Evolutionary conservation across 106 monocot species (phyloP).

Genomic region (Chionographis japonica): DNA sequence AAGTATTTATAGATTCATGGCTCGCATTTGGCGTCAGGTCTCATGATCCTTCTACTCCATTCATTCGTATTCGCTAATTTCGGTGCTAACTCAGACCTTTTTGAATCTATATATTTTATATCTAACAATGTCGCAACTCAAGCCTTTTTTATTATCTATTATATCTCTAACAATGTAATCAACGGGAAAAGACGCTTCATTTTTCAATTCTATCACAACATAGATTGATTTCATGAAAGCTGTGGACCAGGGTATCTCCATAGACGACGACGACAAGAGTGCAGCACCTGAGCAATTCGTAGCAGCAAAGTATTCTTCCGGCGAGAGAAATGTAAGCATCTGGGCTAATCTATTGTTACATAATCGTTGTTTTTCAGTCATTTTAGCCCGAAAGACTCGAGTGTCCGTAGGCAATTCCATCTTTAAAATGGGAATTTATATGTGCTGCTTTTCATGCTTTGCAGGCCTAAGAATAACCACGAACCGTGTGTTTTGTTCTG

Average conservation of each 20-base stretch:
- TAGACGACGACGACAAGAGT: conserved; percentile 36
- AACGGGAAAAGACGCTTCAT: too few relatives aligned
- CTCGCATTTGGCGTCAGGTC: too few relatives aligned
- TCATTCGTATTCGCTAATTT: too few relatives aligned
- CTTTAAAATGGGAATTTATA: conserved; percentile 27
- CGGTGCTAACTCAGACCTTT: too few relatives aligned
- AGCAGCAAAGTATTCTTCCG: conserved; percentile 73
- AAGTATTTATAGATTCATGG: too few relatives aligned
- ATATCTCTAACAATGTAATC: too few relatives aligned
- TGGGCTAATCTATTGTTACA: background rate
- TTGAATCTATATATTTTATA: too few relatives aligned
- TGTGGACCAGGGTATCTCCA: conserved; percentile 46
- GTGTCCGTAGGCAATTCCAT: background rate
- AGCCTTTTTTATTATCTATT: too few relatives aligned
- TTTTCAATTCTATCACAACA: too few relatives aligned
- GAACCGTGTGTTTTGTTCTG: conserved; percentile 46
- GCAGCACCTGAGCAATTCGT: conserved; percentile 58
- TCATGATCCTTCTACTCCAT: too few relatives aligned
- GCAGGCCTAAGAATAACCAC: conserved; percentile 62
- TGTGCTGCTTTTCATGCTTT: conserved; percentile 46
- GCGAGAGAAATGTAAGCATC: conserved; percentile 28
- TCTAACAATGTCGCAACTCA: too few relatives aligned
- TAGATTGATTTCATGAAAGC: background rate
- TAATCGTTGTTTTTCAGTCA: background rate
- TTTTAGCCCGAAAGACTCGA: background rate